Percentiles rank a stretch among this genome's conserved stretches.
Evolutionary conservation across 2,329 filamentous ascomycete genomes (phyloP).

Genomic region (Cladophialophora yegresii): DNA sequence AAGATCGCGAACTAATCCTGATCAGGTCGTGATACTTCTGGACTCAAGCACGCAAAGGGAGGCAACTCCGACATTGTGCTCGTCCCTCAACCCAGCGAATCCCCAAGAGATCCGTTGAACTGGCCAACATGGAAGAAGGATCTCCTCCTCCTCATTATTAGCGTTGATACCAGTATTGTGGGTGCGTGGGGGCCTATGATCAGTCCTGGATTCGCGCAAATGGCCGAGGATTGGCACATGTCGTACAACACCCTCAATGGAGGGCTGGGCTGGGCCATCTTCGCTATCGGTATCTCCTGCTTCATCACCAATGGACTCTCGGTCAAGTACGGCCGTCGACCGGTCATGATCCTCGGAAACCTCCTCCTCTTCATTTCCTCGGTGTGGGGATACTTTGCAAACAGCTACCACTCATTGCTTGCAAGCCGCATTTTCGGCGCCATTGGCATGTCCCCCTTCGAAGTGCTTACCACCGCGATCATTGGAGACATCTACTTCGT

Average conservation of each 20-base stretch:
- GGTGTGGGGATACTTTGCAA: conserved; percentile 33
- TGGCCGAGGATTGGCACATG: conserved; percentile 40
- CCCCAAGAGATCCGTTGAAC: conserved; percentile 40
- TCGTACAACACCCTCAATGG: conserved; percentile 42
- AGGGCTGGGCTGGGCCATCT: conserved; percentile 42
- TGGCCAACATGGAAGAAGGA: conserved; percentile 45
- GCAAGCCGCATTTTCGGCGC: conserved; percentile 33
- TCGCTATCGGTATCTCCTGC: conserved; percentile 40
- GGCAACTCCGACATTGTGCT: conserved; percentile 39
- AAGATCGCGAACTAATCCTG: background rate
- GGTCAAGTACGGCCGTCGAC: conserved; percentile 33
- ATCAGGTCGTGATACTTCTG: conserved; percentile 37
- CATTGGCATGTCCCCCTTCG: conserved; percentile 35
- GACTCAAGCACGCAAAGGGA: conserved; percentile 38
- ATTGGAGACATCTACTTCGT: conserved; percentile 51
- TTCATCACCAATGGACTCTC: conserved; percentile 34
- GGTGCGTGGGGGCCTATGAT: conserved; percentile 44
- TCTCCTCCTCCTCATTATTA: conserved; percentile 44
- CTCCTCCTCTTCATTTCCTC: conserved; percentile 32
- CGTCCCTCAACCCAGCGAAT: conserved; percentile 39
- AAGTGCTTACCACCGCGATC: conserved; percentile 39
- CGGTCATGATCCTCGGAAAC: conserved; percentile 31
- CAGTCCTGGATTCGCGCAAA: conserved; percentile 42
- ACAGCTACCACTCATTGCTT: conserved; percentile 34
- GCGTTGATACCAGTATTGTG: conserved; percentile 43